These are phyloP conservation scores for Zygosaccharomyces bailii DNA, from an alignment of 805 yeast genomes.

Conservation along the genomic window DNA sequence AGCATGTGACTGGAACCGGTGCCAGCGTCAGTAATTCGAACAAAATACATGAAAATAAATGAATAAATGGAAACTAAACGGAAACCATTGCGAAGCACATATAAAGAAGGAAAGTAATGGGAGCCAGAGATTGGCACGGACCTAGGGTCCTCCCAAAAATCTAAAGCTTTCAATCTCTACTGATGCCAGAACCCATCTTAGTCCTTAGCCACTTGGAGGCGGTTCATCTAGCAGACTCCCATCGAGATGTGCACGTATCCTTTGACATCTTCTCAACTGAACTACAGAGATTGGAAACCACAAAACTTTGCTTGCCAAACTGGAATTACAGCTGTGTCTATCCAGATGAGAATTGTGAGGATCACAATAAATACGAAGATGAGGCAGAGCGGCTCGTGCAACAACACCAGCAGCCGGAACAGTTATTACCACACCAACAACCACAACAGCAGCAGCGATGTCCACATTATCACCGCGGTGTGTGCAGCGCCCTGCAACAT, in stretches of 20 bases:
- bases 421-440: background rate
- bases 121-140: too few relatives aligned
- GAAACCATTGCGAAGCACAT: background rate
- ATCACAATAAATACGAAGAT: too few relatives aligned
- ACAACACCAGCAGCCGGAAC: constrained; percentile 1
- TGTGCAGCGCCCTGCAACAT: background rate
- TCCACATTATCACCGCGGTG: background rate
- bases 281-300: constrained; percentile 6
- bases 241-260: constrained; percentile 6
- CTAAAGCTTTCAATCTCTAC: background rate
- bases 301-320: background rate
- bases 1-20: background rate
- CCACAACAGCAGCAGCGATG: constrained; percentile 2
- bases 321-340: constrained; percentile 6
- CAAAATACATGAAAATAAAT: too few relatives aligned
- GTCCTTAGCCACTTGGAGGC: background rate
- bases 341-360: constrained; percentile 13
- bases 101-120: background rate
- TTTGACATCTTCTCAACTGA: constrained; percentile 7
- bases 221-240: background rate
- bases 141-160: background rate
- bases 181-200: constrained; percentile 1
- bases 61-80: background rate
- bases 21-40: constrained; percentile 5
- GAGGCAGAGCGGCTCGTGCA: too few relatives aligned